phyloP scores from a whole-genome alignment of 495 filamentous ascomycete species.

The Choiromyces venosus region DNA sequence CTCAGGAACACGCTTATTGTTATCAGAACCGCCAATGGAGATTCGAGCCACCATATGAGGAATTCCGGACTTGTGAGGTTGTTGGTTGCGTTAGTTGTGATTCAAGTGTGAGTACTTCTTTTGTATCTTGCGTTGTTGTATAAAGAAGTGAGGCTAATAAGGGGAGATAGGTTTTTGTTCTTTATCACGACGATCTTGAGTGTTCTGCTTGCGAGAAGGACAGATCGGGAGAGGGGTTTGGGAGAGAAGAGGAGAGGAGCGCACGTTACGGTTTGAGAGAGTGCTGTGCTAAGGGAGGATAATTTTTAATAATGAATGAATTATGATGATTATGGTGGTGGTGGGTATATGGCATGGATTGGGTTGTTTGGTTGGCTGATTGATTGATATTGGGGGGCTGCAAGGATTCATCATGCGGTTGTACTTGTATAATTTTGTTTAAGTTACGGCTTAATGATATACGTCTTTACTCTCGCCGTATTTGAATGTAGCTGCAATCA shows the following conservation, averaged over 20 bases:
- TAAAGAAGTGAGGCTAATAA: background rate
- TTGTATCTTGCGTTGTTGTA: background rate
- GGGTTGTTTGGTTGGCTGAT: background rate
- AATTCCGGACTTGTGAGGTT: conserved; percentile 24
- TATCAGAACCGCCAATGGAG: background rate
- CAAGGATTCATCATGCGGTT: background rate
- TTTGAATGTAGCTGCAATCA: background rate
- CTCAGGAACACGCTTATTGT: conserved; percentile 12
- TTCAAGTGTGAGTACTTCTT: conserved; percentile 28
- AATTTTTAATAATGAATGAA: background rate
- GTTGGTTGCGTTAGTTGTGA: conserved; percentile 24
- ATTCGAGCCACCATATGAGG: background rate
- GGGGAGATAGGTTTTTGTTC: conserved; percentile 24
- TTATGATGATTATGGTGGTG: too few relatives aligned
- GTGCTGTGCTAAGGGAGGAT: background rate
- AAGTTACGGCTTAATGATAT: background rate
- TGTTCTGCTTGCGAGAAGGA: conserved; percentile 14
- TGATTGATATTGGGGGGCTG: background rate
- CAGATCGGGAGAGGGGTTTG: background rate
- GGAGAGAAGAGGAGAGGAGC: conserved; percentile 15
- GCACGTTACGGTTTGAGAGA: background rate
- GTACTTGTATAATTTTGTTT: background rate
- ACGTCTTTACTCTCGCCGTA: background rate
- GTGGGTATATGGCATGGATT: background rate
- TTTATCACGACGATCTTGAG: conserved; percentile 33